Base-by-base conservation (phyloP, 257 asterid species). In the Scutellaria barbata region DNA sequence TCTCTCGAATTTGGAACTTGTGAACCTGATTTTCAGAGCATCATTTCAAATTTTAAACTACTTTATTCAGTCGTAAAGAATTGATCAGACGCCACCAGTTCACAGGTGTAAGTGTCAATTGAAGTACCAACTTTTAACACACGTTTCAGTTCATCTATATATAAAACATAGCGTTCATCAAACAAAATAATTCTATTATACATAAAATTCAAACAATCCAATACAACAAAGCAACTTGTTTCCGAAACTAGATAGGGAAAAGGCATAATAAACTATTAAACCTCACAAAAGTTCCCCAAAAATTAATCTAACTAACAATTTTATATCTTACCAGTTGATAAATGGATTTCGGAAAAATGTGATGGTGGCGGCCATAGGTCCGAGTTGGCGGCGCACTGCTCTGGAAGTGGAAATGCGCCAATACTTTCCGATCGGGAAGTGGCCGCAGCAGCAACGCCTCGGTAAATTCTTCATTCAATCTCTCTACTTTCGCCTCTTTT, bases 361-460 rank as follows among this genome's bases (percentile, higher is more conserved):
- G 75, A 76, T 92, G 99, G 83, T 89, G 99, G 81, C 82, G 87
- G 84, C 98, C 99, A 85, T 91, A 81, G 7, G 81, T 78, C 56
- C 70, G 79, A 76, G 96, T 83, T 54, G 96, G 90, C 66, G 98
- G 97, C 69, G 80, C 88, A 65, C 74, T 84, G 87, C 83, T 89
- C 67, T 84, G 92, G 74, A 94, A 94, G 86, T 94, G 96, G 77
- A 94, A 94, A 80, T 91, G 98, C 7, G 97, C 80, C 61, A 95
- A 79, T 30, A 89, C 94, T 81, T 92, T 95, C 59, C 98, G 93
- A 82, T 89, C 98, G 61, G 98, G 98, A 54, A 95, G 83, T 40
- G 99, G 96, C 87, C 89, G 86, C 81, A 92, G 76, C 56, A 92
- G 83, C 82, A 95, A 74, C 69, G 96, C 96, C 86, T 95, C 99